Base-by-base conservation (phyloP, 139 green algal species). In the Diplosphaera chodatii region DNA sequence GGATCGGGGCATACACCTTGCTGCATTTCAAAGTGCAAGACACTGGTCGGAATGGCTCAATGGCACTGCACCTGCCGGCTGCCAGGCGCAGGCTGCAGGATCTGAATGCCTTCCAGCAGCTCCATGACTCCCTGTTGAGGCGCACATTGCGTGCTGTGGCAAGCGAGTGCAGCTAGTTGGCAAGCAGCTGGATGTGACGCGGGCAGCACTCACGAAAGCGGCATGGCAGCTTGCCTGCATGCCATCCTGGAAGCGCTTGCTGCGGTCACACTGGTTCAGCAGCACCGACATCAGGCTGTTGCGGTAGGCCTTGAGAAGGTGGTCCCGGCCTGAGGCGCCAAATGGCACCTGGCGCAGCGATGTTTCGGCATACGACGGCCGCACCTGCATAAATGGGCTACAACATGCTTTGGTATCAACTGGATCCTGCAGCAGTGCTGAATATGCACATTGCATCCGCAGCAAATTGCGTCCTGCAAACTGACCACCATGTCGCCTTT, bases 221-320 rank as follows among this genome's bases (percentile, higher is more conserved):
- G n/a, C n/a, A n/a, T n/a, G n/a, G n/a, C n/a, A n/a, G n/a, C n/a
- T n/a, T n/a, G 16, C 73, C 27, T 78, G 32, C 73, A 73, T 73
- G 56, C 73, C 73, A 20, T 64, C 56, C 6, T 31, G 21, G 20
- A 70, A 65, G 34, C 66, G 32, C 59, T 73, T 70, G 48, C 25
- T 59, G 10, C 67, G 20, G 8, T 25, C 30, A 16, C 73, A 78
- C 56, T 78, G 73, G 0, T 59, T 40, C 33, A 78, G 28, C 1
- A 69, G 22, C 3, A 78, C 28, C 1, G 66, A 37, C 34, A 78
- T 15, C 10, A 78, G 63, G 27, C 66, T 41, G 4, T 71, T 33
- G 2, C 41, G 56, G 67, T 78, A 78, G 29, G 29, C 69, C 1
- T 28, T 40, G 30, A 78, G 73, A 21, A 73, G 29, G 34, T 78